Conservation (phyloP, 139 green algal genomes). For the Auxenochlorella pyrenoidosa region DNA sequence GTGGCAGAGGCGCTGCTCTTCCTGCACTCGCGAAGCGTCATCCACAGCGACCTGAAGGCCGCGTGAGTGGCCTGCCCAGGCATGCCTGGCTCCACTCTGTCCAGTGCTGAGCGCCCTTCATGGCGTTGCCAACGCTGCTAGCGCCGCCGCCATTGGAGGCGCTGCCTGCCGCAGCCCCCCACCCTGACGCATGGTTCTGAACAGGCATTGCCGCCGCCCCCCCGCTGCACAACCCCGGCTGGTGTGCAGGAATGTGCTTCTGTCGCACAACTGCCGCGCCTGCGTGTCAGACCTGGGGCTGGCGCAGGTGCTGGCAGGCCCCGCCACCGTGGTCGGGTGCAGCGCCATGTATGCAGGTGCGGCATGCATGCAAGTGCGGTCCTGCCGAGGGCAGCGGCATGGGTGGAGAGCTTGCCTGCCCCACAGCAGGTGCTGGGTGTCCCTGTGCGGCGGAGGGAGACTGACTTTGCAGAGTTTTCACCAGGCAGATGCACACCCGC, state of each 20-base stretch:
- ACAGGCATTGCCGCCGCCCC: too few species aligned
- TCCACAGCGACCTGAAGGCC: constrained; percentile 6
- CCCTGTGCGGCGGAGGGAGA: background rate
- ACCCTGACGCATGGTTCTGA: too few species aligned
- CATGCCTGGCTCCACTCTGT: too few species aligned
- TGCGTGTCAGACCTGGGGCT: background rate
- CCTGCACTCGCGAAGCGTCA: background rate
- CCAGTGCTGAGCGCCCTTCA: too few species aligned
- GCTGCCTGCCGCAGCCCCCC: background rate
- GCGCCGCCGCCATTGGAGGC: too few species aligned
- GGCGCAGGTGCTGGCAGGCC: background rate
- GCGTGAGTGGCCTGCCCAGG: background rate
- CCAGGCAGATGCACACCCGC: background rate
- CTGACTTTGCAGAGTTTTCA: background rate
- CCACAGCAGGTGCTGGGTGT: background rate
- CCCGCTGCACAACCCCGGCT: too few species aligned
- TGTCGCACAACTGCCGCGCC: background rate
- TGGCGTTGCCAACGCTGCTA: too few species aligned
- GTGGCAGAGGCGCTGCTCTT: background rate
- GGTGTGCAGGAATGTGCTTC: background rate
- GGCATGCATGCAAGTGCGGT: background rate
- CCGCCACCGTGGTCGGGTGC: background rate
- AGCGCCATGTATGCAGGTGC: background rate
- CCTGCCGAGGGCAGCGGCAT: background rate
- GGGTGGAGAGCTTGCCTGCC: background rate